Conservation (phyloP, 441 rosid genomes). For the Bocquillonia castaneifolia region DNA sequence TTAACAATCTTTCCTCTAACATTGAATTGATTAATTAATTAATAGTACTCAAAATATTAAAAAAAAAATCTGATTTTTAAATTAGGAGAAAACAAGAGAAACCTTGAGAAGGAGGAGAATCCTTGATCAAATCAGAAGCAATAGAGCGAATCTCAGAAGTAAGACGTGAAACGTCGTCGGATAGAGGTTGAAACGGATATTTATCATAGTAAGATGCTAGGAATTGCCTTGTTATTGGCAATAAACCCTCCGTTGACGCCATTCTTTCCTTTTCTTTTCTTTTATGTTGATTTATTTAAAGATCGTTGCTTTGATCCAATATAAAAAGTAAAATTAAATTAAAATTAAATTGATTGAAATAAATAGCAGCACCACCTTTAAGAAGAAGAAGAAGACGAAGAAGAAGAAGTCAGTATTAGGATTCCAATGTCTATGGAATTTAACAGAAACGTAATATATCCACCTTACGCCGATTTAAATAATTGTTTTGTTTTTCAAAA, state of each 20-base stretch:
- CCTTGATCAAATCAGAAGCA: slow-evolving; percentile 43
- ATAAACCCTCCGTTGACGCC: slow-evolving; percentile 85
- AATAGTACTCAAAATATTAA: background rate
- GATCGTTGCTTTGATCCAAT: background rate
- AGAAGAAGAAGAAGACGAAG: background rate
- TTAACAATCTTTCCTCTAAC: slow-evolving; percentile 49
- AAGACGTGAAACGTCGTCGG: slow-evolving; percentile 62
- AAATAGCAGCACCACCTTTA: background rate
- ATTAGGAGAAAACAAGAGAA: background rate
- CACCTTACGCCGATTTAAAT: no score
- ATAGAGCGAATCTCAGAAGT: slow-evolving; percentile 62
- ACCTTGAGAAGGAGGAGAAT: slow-evolving; percentile 60
- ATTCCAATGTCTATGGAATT: slow-evolving; percentile 1
- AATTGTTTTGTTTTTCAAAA: no score
- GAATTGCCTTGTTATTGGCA: slow-evolving; percentile 74
- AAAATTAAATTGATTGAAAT: background rate
- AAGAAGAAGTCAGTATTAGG: background rate
- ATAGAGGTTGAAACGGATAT: slow-evolving; percentile 63
- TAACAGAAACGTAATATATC: no score
- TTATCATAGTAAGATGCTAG: slow-evolving; percentile 77
- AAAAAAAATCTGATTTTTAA: background rate
- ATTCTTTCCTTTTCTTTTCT: slow-evolving; percentile 19
- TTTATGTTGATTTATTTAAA: background rate
- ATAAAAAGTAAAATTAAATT: background rate
- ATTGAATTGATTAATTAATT: background rate